Conservation (phyloP, 2,329 filamentous ascomycete species). For the Colletotrichum tanaceti region DNA sequence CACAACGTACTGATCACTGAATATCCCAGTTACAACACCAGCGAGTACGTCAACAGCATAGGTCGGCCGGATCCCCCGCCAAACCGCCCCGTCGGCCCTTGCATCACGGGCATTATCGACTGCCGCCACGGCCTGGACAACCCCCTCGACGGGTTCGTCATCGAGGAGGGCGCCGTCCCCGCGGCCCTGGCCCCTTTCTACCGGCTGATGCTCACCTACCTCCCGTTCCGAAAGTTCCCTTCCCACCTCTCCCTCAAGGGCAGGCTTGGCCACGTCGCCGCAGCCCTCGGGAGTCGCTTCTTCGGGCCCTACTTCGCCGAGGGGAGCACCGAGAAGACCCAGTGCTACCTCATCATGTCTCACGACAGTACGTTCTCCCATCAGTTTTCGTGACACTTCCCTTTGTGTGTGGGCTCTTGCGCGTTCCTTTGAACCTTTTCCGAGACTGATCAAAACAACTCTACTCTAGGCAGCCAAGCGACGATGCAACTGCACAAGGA, state of each 20-base stretch:
- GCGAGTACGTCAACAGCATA: constrained; percentile 66
- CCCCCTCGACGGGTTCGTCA: constrained; percentile 70
- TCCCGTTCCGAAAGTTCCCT: constrained; percentile 59
- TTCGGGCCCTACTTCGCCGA: constrained; percentile 67
- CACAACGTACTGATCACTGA: no score
- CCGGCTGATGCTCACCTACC: constrained; percentile 66
- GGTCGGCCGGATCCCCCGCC: constrained; percentile 61
- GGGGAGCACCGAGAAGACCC: constrained; percentile 69
- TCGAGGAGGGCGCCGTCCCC: constrained; percentile 72
- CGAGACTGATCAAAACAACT: no score
- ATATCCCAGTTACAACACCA: constrained; percentile 66
- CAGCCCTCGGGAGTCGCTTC: constrained; percentile 62
- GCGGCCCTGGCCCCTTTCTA: constrained; percentile 66
- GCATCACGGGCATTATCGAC: constrained; percentile 73
- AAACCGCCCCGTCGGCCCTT: constrained; percentile 68
- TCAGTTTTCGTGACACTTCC: background rate
- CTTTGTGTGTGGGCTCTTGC: fast-evolving
- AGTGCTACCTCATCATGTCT: constrained; percentile 74
- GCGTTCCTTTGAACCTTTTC: background rate
- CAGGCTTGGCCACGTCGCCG: constrained; percentile 58
- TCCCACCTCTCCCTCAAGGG: constrained; percentile 53
- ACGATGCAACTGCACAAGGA: constrained; percentile 69
- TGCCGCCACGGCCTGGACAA: constrained; percentile 63
- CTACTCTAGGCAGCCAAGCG: constrained; percentile 65
- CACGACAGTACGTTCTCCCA: constrained; percentile 62